Evolutionary conservation across 2,329 filamentous ascomycete genomes (phyloP), one percentile per base, ranked within the genome.

Genomic region (Aspergillus costaricaensis): DNA sequence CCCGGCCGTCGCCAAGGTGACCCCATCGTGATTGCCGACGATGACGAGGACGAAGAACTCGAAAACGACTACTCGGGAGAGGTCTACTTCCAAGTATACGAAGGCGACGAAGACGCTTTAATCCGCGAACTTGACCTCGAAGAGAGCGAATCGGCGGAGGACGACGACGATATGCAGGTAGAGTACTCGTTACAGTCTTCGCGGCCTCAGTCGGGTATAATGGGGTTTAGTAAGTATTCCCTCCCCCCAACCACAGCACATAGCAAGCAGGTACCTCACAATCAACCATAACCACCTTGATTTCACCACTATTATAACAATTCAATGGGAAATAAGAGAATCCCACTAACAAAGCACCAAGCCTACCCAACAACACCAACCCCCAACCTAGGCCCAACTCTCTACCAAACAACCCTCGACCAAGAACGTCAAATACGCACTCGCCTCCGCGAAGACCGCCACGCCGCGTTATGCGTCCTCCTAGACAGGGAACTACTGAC

Each of bases 401-500:
- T 21, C 57, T 61, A 64, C 59, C 63, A 65, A 48, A 62, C 62
- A 1, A 57, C 65, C 50, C 48, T 59, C 15, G 64, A 66, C 32
- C 65, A 66, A 47, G 65, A 67, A 32, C 66, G 62, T 55, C 72
- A 61, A 50, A 61, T 63, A 56, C 68, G 64, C 59, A 70, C 61
- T 19, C 67, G 58, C 10, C 63, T 67, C 19, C 71, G 74, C 36
- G 76, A 77, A 51, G 73, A 74, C 43, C 69, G 74, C 32, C 72
- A 77, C 43, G 74, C 74, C 3, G 72, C 75, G 2, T 68, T 78
- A 14, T 72, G 69, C n/a, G 71, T 79, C 8, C 61, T 79, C 5
- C 68, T 69, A 48, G 74, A 79, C 58, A 65, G 68, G n/a, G 77
- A 79, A 58, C 55, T 80, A 3, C 64, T 80, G 2, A 74, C 76